phyloP scores from a whole-genome alignment of 768 basidiomycete genomes.

The Rubroboletus satanas region DNA sequence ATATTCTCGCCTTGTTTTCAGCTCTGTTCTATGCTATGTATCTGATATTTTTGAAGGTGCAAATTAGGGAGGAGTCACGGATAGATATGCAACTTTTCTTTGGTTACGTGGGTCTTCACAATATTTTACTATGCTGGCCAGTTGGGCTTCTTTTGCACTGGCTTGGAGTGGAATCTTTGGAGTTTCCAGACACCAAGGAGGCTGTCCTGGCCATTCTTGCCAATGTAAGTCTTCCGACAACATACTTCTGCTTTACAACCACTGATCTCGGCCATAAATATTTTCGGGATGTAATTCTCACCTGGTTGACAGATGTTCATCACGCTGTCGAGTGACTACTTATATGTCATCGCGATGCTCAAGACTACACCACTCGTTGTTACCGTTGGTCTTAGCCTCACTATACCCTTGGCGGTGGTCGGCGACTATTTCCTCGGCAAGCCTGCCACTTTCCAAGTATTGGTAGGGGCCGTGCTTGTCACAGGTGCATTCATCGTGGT shows the following conservation, averaged over 20 bases:
- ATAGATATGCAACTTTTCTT: conserved; percentile 95
- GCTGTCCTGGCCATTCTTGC: conserved; percentile 48
- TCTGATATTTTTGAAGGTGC: conserved; percentile 84
- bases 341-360: conserved; percentile 89
- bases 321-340: conserved; percentile 78
- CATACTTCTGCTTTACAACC: not conserved
- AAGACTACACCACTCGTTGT: conserved; percentile 94
- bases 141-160: conserved; percentile 74
- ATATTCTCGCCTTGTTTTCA: conserved; percentile 79
- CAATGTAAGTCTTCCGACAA: conserved; percentile 43
- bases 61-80: conserved; percentile 74
- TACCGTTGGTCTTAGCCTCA: conserved; percentile 88
- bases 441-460: conserved; percentile 53
- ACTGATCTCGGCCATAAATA: not conserved
- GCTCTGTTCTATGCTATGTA: conserved; percentile 88
- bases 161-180: conserved; percentile 67
- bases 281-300: not conserved
- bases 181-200: conserved; percentile 54
- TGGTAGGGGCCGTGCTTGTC: conserved; percentile 75
- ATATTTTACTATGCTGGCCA: conserved; percentile 72
- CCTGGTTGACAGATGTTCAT: conserved; percentile 63
- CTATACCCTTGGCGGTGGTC: conserved; percentile 86
- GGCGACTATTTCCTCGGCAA: conserved; percentile 71
- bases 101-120: conserved; percentile 89
- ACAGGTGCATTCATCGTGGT: conserved; percentile 73